Conservation (phyloP, 2,329 filamentous ascomycete genomes). For the Diaporthe batatas region DNA sequence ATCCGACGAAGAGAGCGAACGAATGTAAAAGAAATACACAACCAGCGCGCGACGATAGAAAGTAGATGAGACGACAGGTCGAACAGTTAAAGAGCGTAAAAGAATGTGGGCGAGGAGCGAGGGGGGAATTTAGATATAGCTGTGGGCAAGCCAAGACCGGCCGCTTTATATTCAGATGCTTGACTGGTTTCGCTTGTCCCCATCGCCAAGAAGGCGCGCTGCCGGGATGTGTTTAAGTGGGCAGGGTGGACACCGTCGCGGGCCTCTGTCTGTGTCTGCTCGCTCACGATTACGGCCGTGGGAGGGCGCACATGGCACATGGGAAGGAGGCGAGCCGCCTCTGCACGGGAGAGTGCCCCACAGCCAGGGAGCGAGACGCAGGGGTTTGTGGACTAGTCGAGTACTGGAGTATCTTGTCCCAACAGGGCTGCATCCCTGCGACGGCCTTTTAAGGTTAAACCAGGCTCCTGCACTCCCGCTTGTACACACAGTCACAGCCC, state of each 20-base stretch:
- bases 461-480: constrained; percentile 27
- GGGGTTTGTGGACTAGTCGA: constrained; percentile 20
- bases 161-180: constrained; percentile 32
- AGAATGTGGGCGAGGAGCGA: constrained; percentile 22
- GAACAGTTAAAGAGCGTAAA: constrained; percentile 13
- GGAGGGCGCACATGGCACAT: constrained; percentile 32
- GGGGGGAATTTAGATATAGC: constrained; percentile 32
- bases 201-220: constrained; percentile 37
- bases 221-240: constrained; percentile 31
- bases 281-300: constrained; percentile 21
- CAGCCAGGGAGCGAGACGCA: constrained; percentile 35
- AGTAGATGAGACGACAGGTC: constrained; percentile 32
- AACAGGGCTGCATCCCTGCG: constrained; percentile 29
- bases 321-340: constrained; percentile 37
- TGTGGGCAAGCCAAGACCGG: constrained; percentile 28
- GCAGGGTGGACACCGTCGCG: constrained; percentile 12
- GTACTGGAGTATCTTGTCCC: constrained; percentile 15
- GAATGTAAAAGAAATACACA: constrained; percentile 39
- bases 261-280: background rate
- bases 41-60: constrained; percentile 37
- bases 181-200: constrained; percentile 31
- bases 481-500: constrained; percentile 3
- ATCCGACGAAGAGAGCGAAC: constrained; percentile 36
- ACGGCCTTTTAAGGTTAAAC: constrained; percentile 36
- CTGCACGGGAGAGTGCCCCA: constrained; percentile 31